Evolutionary conservation across 2,329 filamentous ascomycete genomes (phyloP).

Genomic region (Hypocreales sp.): DNA sequence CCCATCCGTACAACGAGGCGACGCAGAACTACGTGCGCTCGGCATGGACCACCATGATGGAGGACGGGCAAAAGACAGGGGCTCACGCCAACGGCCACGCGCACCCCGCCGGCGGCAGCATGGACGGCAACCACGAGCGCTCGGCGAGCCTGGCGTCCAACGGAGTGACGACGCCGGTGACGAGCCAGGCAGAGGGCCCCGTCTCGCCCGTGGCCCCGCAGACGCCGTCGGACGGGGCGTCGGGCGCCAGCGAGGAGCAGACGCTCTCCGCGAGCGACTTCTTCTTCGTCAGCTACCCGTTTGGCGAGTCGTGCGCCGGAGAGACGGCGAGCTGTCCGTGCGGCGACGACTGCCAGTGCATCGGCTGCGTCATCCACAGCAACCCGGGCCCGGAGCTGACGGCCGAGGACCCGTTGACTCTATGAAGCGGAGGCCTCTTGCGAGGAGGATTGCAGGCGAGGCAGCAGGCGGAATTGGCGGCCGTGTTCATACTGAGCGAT

Average conservation of each 20-base stretch:
- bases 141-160: slow-evolving; percentile 7
- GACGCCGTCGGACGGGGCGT: slow-evolving; percentile 31
- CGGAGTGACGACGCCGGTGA: slow-evolving; percentile 6
- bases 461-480: too few species aligned
- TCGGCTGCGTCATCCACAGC: slow-evolving; percentile 40
- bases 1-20: slow-evolving; percentile 51
- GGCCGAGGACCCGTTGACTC: neutral
- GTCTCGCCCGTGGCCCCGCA: slow-evolving; percentile 24
- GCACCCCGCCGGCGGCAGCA: slow-evolving; percentile 10
- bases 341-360: slow-evolving; percentile 42
- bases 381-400: slow-evolving; percentile 8
- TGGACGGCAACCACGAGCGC: slow-evolving; percentile 8
- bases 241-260: slow-evolving; percentile 31
- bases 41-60: slow-evolving; percentile 25
- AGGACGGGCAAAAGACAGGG: slow-evolving; percentile 13
- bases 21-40: slow-evolving; percentile 38
- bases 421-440: too few species aligned
- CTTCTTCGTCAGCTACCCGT: slow-evolving; percentile 43
- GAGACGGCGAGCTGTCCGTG: slow-evolving; percentile 37
- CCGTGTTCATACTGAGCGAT: too few species aligned
- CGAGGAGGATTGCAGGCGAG: too few species aligned
- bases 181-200: slow-evolving; percentile 10
- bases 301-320: slow-evolving; percentile 30
- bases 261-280: slow-evolving; percentile 35
- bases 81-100: slow-evolving; percentile 8